These are phyloP conservation scores for Aspergillus phoenicis DNA, from an alignment of 2,329 filamentous ascomycete genomes.

Conservation along the genomic window DNA sequence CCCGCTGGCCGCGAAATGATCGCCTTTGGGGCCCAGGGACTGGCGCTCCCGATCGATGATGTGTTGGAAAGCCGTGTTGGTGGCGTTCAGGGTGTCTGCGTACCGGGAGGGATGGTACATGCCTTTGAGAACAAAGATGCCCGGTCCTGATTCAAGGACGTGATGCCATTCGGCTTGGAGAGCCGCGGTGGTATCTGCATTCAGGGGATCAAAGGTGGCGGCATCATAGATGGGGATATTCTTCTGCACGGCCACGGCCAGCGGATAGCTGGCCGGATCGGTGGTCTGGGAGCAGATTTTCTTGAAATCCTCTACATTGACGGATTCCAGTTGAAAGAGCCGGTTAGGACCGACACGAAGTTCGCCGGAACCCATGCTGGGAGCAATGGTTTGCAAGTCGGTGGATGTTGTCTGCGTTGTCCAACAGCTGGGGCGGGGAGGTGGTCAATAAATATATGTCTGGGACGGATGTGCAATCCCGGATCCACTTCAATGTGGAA, in stretches of 20 bases:
- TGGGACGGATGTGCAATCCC: background rate
- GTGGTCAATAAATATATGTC: background rate
- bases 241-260: constrained; percentile 47
- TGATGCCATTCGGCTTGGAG: constrained; percentile 65
- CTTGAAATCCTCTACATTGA: constrained; percentile 47
- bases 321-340: constrained; percentile 24
- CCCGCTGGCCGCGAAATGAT: constrained; percentile 62
- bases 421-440: background rate
- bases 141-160: constrained; percentile 59
- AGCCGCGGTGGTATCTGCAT: constrained; percentile 31
- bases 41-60: constrained; percentile 54
- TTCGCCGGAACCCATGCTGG: constrained; percentile 1
- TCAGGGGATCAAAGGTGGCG: constrained; percentile 37
- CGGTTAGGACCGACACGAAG: constrained; percentile 12
- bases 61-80: constrained; percentile 51
- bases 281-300: constrained; percentile 48
- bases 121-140: constrained; percentile 60
- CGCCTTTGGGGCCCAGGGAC: constrained; percentile 49
- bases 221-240: constrained; percentile 63
- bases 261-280: constrained; percentile 48
- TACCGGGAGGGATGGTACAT: constrained; percentile 50
- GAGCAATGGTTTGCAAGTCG: background rate
- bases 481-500: background rate
- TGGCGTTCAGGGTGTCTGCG: constrained; percentile 44
- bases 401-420: background rate